phyloP scores from a whole-genome alignment of 2,329 filamentous ascomycete genomes.

The Trichoderma lentiforme region DNA sequence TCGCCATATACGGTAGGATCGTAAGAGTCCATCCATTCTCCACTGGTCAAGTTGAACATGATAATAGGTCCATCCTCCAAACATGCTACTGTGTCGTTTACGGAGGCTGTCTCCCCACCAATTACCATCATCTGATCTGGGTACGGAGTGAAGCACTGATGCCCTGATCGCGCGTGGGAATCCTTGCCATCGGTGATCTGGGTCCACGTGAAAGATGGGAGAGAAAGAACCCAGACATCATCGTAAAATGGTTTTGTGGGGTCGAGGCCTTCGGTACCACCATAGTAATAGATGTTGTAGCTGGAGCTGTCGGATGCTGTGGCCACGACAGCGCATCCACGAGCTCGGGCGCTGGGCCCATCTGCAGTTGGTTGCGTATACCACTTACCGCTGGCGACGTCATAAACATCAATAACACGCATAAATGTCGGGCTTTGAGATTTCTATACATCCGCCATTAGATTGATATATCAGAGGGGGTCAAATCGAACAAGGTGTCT shows the following conservation, averaged over 20 bases:
- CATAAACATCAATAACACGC: conserved; percentile 70
- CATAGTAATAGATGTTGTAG: conserved; percentile 83
- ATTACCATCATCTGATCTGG: conserved; percentile 78
- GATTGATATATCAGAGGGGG: not conserved
- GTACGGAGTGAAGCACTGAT: conserved; percentile 72
- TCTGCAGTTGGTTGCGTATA: conserved; percentile 63
- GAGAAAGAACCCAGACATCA: conserved; percentile 76
- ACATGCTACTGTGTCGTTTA: conserved; percentile 35
- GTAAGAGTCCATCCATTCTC: conserved; percentile 68
- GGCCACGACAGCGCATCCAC: conserved; percentile 74
- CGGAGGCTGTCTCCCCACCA: conserved; percentile 56
- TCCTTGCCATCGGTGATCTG: conserved; percentile 44
- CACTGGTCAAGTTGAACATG: conserved; percentile 70
- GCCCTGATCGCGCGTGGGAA: conserved; percentile 63
- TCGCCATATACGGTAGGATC: conserved; percentile 58
- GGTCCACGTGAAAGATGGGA: conserved; percentile 80
- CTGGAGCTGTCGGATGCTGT: conserved; percentile 67
- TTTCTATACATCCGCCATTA: conserved; percentile 40
- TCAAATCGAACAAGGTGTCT: conserved; percentile 16
- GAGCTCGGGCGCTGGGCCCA: conserved; percentile 52
- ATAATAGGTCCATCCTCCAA: conserved; percentile 53
- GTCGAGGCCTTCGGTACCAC: conserved; percentile 62
- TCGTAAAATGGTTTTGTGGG: conserved; percentile 45
- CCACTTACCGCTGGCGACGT: conserved; percentile 67
- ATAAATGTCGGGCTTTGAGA: conserved; percentile 68